Percentiles rank a stretch among this genome's conserved stretches.
Evolutionary conservation across 176 grass and related monocot species (phyloP).

Genomic region (Triticum turgidum): DNA sequence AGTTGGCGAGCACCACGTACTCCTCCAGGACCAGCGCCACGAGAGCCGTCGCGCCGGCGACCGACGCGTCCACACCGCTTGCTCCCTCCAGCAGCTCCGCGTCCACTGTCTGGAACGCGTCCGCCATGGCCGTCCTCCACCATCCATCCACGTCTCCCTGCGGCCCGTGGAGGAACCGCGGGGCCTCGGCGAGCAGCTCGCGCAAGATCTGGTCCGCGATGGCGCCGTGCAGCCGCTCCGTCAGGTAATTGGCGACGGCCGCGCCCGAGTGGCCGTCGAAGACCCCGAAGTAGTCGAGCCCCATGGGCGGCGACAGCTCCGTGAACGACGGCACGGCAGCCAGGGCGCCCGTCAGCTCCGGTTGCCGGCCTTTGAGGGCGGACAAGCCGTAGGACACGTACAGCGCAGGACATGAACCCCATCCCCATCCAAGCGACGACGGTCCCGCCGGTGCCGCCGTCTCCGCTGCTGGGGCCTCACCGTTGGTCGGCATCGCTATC

Average conservation of each 20-base stretch:
- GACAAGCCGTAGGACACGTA: constrained; percentile 19
- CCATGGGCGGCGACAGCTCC: background rate
- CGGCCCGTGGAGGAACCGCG: background rate
- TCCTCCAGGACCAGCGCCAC: constrained; percentile 5
- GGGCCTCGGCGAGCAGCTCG: background rate
- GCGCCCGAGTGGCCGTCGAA: constrained; percentile 1
- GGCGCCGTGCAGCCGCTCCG: background rate
- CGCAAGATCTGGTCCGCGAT: background rate
- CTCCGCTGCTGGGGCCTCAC: background rate
- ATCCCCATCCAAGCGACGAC: background rate
- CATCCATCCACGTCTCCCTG: background rate
- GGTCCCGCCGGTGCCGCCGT: background rate
- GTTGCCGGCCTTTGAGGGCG: background rate
- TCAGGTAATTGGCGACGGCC: background rate
- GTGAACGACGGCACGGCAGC: background rate
- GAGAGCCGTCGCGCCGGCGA: constrained; percentile 4
- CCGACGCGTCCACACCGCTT: background rate
- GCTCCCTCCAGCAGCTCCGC: background rate
- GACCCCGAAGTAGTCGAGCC: constrained; percentile 4
- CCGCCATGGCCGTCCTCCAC: background rate
- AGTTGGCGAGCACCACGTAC: constrained; percentile 17
- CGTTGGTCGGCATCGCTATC: background rate
- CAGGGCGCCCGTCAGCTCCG: constrained; percentile 7
- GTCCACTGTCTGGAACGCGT: background rate
- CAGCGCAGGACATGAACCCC: background rate